A percentile compares a stretch with the other conserved stretches of the same genome.
Evolutionary conservation across 345 rosid species (phyloP).

Genomic region (Salix dunnii): DNA sequence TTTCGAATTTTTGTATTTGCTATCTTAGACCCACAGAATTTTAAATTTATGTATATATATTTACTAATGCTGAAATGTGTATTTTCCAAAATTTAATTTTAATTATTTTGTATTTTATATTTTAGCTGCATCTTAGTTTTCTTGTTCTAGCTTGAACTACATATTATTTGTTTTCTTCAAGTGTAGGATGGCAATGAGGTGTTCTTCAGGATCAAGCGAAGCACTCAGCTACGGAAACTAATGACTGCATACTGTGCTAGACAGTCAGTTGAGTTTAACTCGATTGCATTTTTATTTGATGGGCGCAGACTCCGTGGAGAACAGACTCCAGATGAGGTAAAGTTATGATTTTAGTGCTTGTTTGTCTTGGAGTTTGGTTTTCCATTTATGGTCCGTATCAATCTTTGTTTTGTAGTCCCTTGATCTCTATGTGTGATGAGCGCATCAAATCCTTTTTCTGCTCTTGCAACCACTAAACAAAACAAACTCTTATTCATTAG

Average conservation of each 20-base stretch:
- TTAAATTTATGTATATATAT: too few species aligned
- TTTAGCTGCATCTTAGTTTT: not conserved
- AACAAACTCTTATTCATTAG: too few species aligned
- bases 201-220: slow-evolving; percentile 33
- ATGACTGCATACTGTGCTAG: slow-evolving; percentile 32
- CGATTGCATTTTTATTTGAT: slow-evolving; percentile 33
- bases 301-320: slow-evolving; percentile 31
- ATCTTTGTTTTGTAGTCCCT: too few species aligned
- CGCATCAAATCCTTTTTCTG: too few species aligned
- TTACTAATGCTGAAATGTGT: too few species aligned
- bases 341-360: not conserved
- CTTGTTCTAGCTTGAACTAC: not conserved
- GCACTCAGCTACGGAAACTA: slow-evolving; percentile 30
- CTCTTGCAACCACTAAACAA: too few species aligned
- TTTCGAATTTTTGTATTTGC: too few species aligned
- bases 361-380: not conserved
- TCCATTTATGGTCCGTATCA: not conserved
- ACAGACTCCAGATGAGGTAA: slow-evolving; percentile 33
- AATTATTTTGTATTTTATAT: not conserved
- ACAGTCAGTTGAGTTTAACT: slow-evolving; percentile 30
- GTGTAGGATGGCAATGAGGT: slow-evolving; percentile 32
- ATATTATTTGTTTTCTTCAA: not conserved
- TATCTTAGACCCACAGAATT: too few species aligned
- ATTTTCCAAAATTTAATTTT: too few species aligned
- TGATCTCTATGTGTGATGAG: too few species aligned